Evolutionary conservation across 2,329 filamentous ascomycete species (phyloP).

Genomic region (Colletotrichum sidae): DNA sequence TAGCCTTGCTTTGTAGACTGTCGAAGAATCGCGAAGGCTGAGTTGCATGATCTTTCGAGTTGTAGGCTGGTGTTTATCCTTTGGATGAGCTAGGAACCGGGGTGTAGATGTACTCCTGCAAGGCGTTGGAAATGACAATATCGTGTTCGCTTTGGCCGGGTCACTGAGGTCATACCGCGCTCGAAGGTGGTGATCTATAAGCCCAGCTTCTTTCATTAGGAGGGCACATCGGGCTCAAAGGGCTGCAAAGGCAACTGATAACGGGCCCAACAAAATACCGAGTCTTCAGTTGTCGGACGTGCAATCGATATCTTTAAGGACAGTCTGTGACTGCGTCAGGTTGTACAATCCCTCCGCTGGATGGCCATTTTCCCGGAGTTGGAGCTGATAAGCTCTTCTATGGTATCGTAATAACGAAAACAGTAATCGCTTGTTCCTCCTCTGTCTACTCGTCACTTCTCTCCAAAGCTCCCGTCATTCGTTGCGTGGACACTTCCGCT

Average conservation of each 20-base stretch:
- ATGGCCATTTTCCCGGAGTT: no score
- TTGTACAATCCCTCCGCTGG: no score
- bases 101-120: constrained; percentile 56
- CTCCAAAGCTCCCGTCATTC: constrained; percentile 5
- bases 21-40: constrained; percentile 65
- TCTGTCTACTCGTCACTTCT: constrained; percentile 3
- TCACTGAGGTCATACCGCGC: no score
- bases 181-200: no score
- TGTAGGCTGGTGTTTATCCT: constrained; percentile 62
- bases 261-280: no score
- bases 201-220: no score
- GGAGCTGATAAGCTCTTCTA: constrained; percentile 23
- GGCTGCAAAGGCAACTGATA: no score
- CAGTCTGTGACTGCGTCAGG: no score
- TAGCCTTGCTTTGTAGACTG: constrained; percentile 55
- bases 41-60: constrained; percentile 60
- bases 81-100: constrained; percentile 55
- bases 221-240: no score
- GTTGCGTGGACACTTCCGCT: constrained; percentile 3
- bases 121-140: constrained; percentile 53
- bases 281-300: no score
- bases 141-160: no score
- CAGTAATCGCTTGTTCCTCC: constrained; percentile 28
- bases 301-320: not conserved
- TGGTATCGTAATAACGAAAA: constrained; percentile 31